These are phyloP conservation scores for Exophiala sp. DNA, from an alignment of 2,329 filamentous ascomycete genomes.

Conservation along the genomic window DNA sequence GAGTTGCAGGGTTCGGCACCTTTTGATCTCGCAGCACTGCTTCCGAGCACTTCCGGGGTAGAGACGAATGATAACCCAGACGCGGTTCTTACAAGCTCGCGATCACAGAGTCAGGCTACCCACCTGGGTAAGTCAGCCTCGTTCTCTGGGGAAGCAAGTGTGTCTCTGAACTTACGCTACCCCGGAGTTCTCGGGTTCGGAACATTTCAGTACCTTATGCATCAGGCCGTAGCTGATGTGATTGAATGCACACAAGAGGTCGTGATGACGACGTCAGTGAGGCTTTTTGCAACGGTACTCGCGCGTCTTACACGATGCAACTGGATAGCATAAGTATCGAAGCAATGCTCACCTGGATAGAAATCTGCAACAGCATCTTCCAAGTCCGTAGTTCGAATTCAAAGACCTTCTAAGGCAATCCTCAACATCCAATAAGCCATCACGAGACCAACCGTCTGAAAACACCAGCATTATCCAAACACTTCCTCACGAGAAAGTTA, in stretches of 20 bases:
- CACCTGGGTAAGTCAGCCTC: conserved; percentile 14
- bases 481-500: too few relatives aligned
- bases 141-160: background rate
- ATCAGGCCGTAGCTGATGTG: conserved; percentile 3
- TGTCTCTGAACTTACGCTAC: conserved; percentile 4
- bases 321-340: conserved; percentile 19
- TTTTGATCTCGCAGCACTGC: background rate
- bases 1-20: too few relatives aligned
- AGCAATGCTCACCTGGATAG: background rate
- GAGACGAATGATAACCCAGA: background rate
- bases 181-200: conserved; percentile 5
- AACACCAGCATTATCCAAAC: too few relatives aligned
- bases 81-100: background rate
- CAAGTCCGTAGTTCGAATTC: background rate
- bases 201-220: conserved; percentile 2
- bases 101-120: conserved; percentile 2
- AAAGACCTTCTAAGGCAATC: background rate
- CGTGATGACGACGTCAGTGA: conserved; percentile 13
- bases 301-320: background rate
- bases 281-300: background rate
- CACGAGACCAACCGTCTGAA: background rate
- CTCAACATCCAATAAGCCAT: background rate
- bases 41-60: conserved; percentile 18
- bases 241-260: background rate
- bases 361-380: background rate